phyloP scores from a whole-genome alignment of 2,329 filamentous ascomycete genomes.

The Sporothrix brunneoviolacea region DNA sequence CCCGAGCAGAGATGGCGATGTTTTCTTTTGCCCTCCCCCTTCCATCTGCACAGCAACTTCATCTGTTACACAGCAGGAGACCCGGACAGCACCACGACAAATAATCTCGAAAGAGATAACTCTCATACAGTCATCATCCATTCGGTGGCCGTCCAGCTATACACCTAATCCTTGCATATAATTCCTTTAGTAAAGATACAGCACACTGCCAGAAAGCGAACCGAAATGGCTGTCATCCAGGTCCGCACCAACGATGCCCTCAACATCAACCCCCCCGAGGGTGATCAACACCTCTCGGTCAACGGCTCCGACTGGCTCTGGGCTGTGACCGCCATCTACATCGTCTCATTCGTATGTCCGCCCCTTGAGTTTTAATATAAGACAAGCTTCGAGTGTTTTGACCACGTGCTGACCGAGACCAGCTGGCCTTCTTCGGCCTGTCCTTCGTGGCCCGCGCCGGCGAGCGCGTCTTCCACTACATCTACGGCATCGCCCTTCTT shows the following conservation, averaged over 20 bases:
- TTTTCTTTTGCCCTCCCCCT: not conserved
- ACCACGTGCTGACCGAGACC: too few species aligned
- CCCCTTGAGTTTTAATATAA: not conserved
- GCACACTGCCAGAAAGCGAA: too few species aligned
- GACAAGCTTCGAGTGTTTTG: too few species aligned
- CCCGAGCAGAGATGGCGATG: not conserved
- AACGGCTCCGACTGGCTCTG: constrained; percentile 51
- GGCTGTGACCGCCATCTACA: constrained; percentile 45
- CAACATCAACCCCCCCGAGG: constrained; percentile 37
- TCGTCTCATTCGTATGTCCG: constrained; percentile 37
- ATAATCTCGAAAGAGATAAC: too few species aligned
- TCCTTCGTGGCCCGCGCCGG: constrained; percentile 37
- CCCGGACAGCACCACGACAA: not conserved
- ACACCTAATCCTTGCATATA: too few species aligned
- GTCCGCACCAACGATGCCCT: constrained; percentile 39
- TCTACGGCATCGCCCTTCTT: constrained; percentile 43
- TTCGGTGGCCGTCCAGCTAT: too few species aligned
- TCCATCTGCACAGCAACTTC: not conserved
- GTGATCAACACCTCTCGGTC: constrained; percentile 32
- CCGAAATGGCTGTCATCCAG: constrained; percentile 28
- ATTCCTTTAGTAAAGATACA: too few species aligned
- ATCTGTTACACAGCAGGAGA: not conserved
- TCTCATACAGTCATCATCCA: too few species aligned
- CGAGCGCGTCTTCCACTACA: constrained; percentile 51
- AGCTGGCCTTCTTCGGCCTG: constrained; percentile 36